phyloP scores from a whole-genome alignment of 2,329 filamentous ascomycete genomes.

The Lachnellula subtilissima region DNA sequence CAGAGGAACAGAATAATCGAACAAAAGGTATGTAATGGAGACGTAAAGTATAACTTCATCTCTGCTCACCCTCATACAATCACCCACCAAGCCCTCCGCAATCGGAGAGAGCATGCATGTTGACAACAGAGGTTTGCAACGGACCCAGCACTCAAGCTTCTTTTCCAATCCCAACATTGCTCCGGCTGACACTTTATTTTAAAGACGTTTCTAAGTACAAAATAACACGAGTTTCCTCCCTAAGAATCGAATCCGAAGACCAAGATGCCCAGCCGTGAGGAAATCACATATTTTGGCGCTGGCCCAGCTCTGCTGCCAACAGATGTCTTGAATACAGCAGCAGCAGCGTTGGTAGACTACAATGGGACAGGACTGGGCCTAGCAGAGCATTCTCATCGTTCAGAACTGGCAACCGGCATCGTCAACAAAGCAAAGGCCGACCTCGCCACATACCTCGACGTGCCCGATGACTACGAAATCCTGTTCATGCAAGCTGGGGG shows the following conservation, averaged over 20 bases:
- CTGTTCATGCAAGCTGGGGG: conserved; percentile 86
- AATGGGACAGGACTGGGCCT: conserved; percentile 76
- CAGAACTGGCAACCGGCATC: conserved; percentile 70
- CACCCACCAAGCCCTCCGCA: neutral
- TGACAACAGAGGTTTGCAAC: neutral
- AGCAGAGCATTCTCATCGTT: conserved; percentile 87
- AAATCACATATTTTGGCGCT: conserved; percentile 83
- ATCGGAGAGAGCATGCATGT: neutral
- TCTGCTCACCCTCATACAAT: neutral
- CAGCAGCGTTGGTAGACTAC: conserved; percentile 75
- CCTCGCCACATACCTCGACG: conserved; percentile 68
- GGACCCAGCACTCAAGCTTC: neutral
- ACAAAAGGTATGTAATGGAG: no score
- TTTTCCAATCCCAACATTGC: neutral
- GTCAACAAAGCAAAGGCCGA: conserved; percentile 73
- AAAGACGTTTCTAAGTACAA: neutral
- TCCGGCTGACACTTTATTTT: neutral
- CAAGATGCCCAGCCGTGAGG: conserved; percentile 64
- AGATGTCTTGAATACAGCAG: conserved; percentile 70
- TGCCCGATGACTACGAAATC: conserved; percentile 82
- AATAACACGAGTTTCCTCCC: neutral
- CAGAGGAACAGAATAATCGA: neutral
- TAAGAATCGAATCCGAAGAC: neutral
- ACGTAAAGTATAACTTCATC: neutral
- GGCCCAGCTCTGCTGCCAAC: conserved; percentile 86